These are phyloP conservation scores for Auriscalpium orientale DNA, from an alignment of 768 basidiomycete genomes.

Conservation along the genomic window DNA sequence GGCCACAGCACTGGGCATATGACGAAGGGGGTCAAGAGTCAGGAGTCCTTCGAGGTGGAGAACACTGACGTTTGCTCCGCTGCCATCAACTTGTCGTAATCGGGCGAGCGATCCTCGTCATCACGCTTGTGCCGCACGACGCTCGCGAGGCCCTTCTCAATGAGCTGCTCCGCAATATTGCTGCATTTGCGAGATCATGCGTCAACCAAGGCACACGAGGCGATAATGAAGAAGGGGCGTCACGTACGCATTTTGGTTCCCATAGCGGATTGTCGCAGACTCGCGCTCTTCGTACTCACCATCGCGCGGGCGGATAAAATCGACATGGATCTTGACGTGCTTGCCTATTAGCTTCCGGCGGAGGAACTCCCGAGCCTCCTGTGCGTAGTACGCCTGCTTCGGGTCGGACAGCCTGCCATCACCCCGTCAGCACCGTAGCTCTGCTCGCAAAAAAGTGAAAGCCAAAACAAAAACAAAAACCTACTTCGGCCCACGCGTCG, in stretches of 20 bases:
- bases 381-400: slow-evolving; percentile 79
- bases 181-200: slow-evolving; percentile 30
- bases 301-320: slow-evolving; percentile 86
- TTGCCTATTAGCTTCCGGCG: slow-evolving; percentile 91
- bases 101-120: slow-evolving; percentile 92
- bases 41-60: no score
- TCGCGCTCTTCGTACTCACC: slow-evolving; percentile 93
- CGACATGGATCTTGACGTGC: slow-evolving; percentile 71
- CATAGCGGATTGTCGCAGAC: slow-evolving; percentile 83
- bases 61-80: slow-evolving; percentile 81
- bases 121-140: slow-evolving; percentile 89
- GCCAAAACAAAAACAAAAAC: slow-evolving; percentile 14
- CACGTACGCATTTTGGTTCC: slow-evolving; percentile 70
- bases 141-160: slow-evolving; percentile 88
- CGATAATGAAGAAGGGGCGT: no score
- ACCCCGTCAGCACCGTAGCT: neutral
- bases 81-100: slow-evolving; percentile 92
- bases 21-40: neutral
- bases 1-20: slow-evolving; percentile 52
- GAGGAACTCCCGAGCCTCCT: slow-evolving; percentile 90
- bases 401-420: slow-evolving; percentile 66
- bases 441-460: neutral
- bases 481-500: slow-evolving; percentile 79
- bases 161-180: slow-evolving; percentile 86
- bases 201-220: neutral